These are phyloP conservation scores for Acacia melanoxylon DNA, from an alignment of 306 rosid genomes.

Conservation along the genomic window DNA sequence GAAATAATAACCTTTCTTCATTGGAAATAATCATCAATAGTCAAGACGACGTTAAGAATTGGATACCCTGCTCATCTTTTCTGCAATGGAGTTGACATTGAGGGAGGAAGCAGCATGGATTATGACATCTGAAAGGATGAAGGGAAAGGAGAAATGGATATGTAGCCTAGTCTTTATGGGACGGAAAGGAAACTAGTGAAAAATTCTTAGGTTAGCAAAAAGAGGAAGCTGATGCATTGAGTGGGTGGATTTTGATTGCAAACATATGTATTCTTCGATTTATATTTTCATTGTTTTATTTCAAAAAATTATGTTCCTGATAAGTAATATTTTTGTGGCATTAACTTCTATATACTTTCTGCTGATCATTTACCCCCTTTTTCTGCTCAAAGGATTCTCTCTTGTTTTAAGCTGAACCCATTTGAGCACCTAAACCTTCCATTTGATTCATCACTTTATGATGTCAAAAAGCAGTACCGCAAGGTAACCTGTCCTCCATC, in stretches of 20 bases:
- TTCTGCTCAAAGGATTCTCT: conserved; percentile 63
- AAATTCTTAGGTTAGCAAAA: not conserved
- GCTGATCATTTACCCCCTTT: conserved; percentile 27
- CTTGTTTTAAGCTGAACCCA: conserved; percentile 93
- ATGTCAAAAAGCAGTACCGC: conserved; percentile 87
- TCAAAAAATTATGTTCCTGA: not conserved
- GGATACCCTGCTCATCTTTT: not conserved
- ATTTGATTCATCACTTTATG: conserved; percentile 72
- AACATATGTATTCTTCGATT: not conserved
- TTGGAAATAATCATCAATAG: conserved; percentile 6
- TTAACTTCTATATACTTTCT: conserved; percentile 6
- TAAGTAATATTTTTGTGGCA: conserved; percentile 8
- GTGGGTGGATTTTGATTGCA: conserved; percentile 12
- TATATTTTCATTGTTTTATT: conserved; percentile 9
- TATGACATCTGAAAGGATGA: not conserved
- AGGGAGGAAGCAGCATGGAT: not conserved
- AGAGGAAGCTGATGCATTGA: conserved; percentile 16
- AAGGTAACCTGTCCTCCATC: conserved; percentile 57
- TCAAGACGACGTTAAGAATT: conserved; percentile 14
- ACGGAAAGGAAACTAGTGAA: not conserved
- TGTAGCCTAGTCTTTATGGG: not conserved
- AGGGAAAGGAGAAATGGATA: conserved; percentile 12
- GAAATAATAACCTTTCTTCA: not conserved
- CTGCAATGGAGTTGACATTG: not conserved
- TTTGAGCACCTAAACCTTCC: conserved; percentile 78